Evolutionary conservation across 2,329 filamentous ascomycete genomes (phyloP), one percentile per base, ranked within the genome.

Genomic region (Raffaelea arxii): DNA sequence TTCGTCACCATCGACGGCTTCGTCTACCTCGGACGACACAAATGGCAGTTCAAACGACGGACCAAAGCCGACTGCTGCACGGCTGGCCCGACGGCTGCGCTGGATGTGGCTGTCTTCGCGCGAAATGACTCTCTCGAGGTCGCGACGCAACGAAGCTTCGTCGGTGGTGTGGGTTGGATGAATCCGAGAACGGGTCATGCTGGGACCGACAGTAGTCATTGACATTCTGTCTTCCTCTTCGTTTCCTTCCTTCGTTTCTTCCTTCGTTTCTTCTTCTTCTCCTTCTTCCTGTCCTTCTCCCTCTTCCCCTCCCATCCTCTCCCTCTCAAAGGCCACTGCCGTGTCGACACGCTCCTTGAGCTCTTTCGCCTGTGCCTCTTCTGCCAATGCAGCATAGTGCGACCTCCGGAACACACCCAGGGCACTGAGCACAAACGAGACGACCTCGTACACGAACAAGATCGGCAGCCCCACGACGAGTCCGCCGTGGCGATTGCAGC

Each of bases 381-480:
- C 57, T 4, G 49, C 54, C 3, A 63, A 22, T 2, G 54, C 50
- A 2, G 62, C 60, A 32, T 55, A 59, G 50, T 62, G 61, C n/a
- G 55, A 59, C 4, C 60, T 46, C 4, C 57, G 46, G 48, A 57
- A 59, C 19, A 62, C 55, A n/a, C 61, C 59, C 18, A 61, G 30
- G 2, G 39, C 52, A 40, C 56, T 56, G 14, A 58, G 19, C 4
- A 48, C 11, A 3, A 58, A 39, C 3, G 51, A 54, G 1, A 54
- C 25, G 4, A 62, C 21, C 54, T 65, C 65, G 59, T 62, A 69
- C 0, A 59, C 54, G 45, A 70, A 70, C 25, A 71, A 49, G 14
- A 71, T 60, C 0, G 69, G 68, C 7, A 73, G 55, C 1, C 65
- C 59, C 37, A 62, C 63, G 25, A 59, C 53, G 1, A 71, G 58